phyloP scores from a whole-genome alignment of 129 eudicot genomes.

The Ambrosia artemisiifolia region DNA sequence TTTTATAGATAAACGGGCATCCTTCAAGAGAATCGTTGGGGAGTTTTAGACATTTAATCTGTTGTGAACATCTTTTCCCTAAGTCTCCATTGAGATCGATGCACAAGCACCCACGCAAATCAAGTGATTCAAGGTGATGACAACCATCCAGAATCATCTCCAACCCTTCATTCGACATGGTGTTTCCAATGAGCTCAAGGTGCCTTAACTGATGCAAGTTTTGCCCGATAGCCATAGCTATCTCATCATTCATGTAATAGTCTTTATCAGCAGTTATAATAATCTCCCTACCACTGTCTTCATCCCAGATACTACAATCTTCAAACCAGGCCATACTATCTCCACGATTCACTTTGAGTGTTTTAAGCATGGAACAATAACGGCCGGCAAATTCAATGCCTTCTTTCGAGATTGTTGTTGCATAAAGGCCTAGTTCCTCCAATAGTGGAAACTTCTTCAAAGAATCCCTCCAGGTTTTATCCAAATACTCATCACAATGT shows the following conservation, averaged over 20 bases:
- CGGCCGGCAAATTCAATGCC: constrained; percentile 8
- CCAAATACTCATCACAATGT: not conserved
- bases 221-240: not conserved
- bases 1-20: not conserved
- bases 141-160: constrained; percentile 7
- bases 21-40: not conserved
- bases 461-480: not conserved
- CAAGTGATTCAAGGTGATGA: constrained; percentile 5
- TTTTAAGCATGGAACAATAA: constrained; percentile 5
- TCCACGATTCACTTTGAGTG: not conserved
- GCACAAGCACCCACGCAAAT: not conserved
- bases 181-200: not conserved
- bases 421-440: not conserved
- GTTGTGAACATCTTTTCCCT: not conserved
- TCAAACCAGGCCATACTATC: not conserved
- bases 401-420: not conserved
- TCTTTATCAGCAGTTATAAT: too few relatives aligned
- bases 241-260: not conserved
- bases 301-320: too few relatives aligned
- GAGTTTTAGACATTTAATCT: not conserved
- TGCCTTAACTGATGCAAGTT: constrained; percentile 3
- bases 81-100: not conserved
- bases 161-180: constrained; percentile 13
- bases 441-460: not conserved
- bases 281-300: too few relatives aligned